Conservation (phyloP, 768 basidiomycete species). For the Phaeotremella skinneri region DNA sequence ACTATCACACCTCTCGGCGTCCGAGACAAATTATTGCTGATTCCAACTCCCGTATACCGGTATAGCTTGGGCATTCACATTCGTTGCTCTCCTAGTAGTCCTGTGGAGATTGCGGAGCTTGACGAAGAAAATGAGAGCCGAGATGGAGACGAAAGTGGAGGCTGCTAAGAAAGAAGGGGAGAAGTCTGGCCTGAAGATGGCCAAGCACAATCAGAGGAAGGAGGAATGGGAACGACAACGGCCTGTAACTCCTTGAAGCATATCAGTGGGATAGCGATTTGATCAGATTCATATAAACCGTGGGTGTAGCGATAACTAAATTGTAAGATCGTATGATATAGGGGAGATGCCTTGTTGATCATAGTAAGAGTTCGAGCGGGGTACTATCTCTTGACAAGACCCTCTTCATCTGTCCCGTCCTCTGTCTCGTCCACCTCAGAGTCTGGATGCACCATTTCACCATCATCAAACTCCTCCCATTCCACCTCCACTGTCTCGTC, state of each 20-base stretch:
- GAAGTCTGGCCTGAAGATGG: neutral
- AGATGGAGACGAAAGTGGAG: neutral
- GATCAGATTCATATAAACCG: too few relatives aligned
- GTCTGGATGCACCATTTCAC: neutral
- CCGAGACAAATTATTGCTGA: neutral
- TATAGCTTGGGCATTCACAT: neutral
- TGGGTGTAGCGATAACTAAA: too few relatives aligned
- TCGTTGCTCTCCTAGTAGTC: neutral
- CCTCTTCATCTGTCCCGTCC: constrained; percentile 5
- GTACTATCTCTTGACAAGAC: constrained; percentile 2
- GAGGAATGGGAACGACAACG: neutral
- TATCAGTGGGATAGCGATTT: too few relatives aligned
- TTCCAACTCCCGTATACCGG: neutral
- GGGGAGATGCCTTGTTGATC: too few relatives aligned
- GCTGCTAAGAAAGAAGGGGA: neutral
- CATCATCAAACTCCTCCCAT: neutral
- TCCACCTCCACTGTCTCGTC: neutral
- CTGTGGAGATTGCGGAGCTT: neutral
- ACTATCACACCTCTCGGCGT: neutral
- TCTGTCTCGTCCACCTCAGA: constrained; percentile 6
- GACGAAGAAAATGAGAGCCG: neutral
- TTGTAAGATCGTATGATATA: too few relatives aligned
- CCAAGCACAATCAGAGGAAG: neutral
- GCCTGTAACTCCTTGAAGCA: neutral
- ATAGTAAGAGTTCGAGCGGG: too few relatives aligned